Conservation (phyloP, 73 alveolate genomes). For the Urostyla sp. region DNA sequence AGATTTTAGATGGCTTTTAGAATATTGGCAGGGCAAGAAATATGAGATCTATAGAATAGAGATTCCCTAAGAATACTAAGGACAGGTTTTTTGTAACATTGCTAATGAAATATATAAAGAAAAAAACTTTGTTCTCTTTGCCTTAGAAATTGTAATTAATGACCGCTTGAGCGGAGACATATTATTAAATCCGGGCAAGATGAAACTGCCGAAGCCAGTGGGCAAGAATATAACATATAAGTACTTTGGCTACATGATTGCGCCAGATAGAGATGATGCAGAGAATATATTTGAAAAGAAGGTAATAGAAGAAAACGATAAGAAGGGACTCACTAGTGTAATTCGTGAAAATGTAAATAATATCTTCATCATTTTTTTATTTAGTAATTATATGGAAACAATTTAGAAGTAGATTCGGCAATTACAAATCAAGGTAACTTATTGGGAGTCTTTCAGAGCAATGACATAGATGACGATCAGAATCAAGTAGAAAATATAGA, state of each 20-base stretch:
- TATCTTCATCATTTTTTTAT: no score
- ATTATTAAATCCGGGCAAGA: conserved; percentile 87
- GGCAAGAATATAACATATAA: conserved; percentile 43
- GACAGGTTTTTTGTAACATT: conserved; percentile 80
- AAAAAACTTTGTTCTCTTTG: conserved; percentile 86
- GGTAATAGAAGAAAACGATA: no score
- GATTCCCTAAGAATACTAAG: conserved; percentile 74
- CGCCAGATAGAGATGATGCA: conserved; percentile 78
- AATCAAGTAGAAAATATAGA: conserved; percentile 72
- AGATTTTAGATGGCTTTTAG: conserved; percentile 88
- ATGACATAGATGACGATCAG: conserved; percentile 64
- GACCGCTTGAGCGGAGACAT: conserved; percentile 83
- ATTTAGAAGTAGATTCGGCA: no score
- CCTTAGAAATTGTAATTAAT: conserved; percentile 85
- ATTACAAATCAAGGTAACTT: no score
- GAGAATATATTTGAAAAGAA: conserved; percentile 64
- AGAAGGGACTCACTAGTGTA: no score
- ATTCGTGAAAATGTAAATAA: no score
- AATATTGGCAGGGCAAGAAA: conserved; percentile 94
- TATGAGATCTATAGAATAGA: conserved; percentile 91
- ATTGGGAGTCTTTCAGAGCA: no score
- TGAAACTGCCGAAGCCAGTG: conserved; percentile 74
- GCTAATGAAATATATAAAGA: conserved; percentile 85
- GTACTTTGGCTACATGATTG: conserved; percentile 78
- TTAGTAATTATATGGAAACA: no score